Evolutionary conservation across 345 rosid species (phyloP), one percentile per base, ranked within the genome.

Genomic region (Raphanus raphanistrum): DNA sequence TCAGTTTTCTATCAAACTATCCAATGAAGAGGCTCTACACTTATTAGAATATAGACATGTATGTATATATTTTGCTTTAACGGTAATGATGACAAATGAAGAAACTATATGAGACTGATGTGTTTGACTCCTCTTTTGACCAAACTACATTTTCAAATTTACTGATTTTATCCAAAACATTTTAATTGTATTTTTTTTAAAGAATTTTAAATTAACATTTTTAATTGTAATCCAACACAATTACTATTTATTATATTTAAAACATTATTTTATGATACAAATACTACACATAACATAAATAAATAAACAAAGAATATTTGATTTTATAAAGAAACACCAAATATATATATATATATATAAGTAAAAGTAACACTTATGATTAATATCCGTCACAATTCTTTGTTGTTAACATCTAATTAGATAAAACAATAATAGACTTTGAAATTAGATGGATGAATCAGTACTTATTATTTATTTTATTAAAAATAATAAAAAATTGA

Each of bases 91-190:
- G 63, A 29, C 10, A 3, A 76, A 62, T 54, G 57, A 62, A 69
- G 79, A 69, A 61, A 61, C 60, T 28, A 54, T 50, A 15, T 65
- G 45, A 61, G 69, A 69, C 36, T 60, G 68, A 45, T 61, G 15
- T 63, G 70, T 63, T 64, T 57, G 76, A 71, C 72, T 55, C 72
- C 52, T 29, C 58, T 67, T 72, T 72, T 72, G 81, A 78, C 82
- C 21, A 21, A 21, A 21, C 21, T 21, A 21, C 21, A 21, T 21
- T 21, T 21, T 21, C 21, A 21, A 21, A 21, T 21, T 21, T 21
- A 21, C 21, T 21, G 21, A 21, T 21, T 21, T 21, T 21, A 21
- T 21, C 21, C 21, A 21, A 21, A 21, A 21, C 21, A 21, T 21
- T 21, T 21, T 21, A 21, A 21, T 21, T 21, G 21, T 21, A 21